Evolutionary conservation across 1,284 basidiomycete species (phyloP), one percentile per base, ranked within the genome.

Genomic region (Polyporus tsugae): DNA sequence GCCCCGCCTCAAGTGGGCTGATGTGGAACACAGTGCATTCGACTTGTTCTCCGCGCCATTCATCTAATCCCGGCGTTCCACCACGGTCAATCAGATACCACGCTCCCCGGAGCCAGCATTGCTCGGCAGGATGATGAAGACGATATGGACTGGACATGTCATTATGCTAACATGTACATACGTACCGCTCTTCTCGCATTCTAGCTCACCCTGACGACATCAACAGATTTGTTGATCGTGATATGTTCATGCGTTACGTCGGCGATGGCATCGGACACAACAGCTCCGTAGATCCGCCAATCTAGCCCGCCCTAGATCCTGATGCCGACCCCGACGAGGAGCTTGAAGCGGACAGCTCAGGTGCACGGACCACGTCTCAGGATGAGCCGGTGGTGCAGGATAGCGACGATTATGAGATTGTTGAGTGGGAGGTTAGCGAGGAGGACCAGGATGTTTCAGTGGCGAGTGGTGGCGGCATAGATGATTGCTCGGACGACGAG

Each of bases 51-150:
- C 33, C 65, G 66, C 9, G 66, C 42, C 1, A 4, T 17, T 9
- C 69, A 70, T 63, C 58, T 70, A 4, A 64, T 67, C 11, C 69
- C 66, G 6, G 65, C 52, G 1, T 70, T 67, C 52, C 44, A 38
- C 2, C n/a, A 55, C 19, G 64, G 64, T 19, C 41, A 42, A 19
- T 44, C 63, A 5, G 33, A 49, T 53, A 33, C 36, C 7, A n/a
- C 19, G 22, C 39, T 39, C 39, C 39, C 39, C 7, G 39, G 39
- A 39, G 9, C 39, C 13, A 11, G 29, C 44, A 41, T 29, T 29
- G 44, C 44, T 15, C 44, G 19, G 15, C 13, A 46, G 19, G 44
- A 46, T 15, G 44, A 46, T 6, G 44, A 46, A 46, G 44, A 46
- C 6, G 44, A 46, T 19, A 46, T 17, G 6, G 44, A 46, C 17